Percentiles rank a stretch among this genome's conserved stretches.
phyloP scores from a whole-genome alignment of 2,329 filamentous ascomycete species.

The Epichloe uncinata region DNA sequence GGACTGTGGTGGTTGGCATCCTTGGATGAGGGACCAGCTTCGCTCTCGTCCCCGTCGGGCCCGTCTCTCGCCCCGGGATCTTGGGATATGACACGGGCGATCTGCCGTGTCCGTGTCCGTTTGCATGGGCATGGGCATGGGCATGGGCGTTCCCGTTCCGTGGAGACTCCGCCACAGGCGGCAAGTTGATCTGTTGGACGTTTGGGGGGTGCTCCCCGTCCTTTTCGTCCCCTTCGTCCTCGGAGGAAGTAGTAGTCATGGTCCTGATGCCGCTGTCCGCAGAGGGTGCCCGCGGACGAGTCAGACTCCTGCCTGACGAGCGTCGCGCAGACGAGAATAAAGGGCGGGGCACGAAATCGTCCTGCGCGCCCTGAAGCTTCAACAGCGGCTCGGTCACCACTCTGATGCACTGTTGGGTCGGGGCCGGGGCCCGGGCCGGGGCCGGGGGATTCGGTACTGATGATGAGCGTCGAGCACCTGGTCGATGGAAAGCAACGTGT shows the following conservation, averaged over 20 bases:
- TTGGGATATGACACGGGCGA: slow-evolving; percentile 20
- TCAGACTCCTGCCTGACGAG: slow-evolving; percentile 11
- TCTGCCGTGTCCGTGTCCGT: slow-evolving; percentile 8
- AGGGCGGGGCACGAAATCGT: slow-evolving; percentile 9
- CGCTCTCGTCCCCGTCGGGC: slow-evolving; percentile 5
- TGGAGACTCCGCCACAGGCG: slow-evolving; percentile 37
- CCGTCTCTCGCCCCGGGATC: slow-evolving; percentile 13
- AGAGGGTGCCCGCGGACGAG: slow-evolving; percentile 15
- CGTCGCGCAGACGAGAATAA: slow-evolving; percentile 14
- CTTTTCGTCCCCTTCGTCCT: slow-evolving; percentile 11
- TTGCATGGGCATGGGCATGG: background rate
- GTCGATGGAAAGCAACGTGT: too few species aligned
- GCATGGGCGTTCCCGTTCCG: slow-evolving; percentile 10
- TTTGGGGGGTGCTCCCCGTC: slow-evolving; percentile 11
- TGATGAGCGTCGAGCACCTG: background rate
- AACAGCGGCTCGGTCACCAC: slow-evolving; percentile 1
- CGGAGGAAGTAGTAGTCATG: slow-evolving; percentile 17
- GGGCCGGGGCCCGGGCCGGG: background rate
- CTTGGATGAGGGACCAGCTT: slow-evolving; percentile 19
- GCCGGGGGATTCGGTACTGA: background rate
- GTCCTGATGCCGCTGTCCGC: slow-evolving; percentile 20
- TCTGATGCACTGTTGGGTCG: background rate
- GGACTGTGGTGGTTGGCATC: slow-evolving; percentile 11
- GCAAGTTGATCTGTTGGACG: slow-evolving; percentile 22
- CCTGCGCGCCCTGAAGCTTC: background rate